A percentile compares a stretch with the other conserved stretches of the same genome.
Conservation (phyloP, 176 grass and related monocot species). For the Aegilops umbellulata region DNA sequence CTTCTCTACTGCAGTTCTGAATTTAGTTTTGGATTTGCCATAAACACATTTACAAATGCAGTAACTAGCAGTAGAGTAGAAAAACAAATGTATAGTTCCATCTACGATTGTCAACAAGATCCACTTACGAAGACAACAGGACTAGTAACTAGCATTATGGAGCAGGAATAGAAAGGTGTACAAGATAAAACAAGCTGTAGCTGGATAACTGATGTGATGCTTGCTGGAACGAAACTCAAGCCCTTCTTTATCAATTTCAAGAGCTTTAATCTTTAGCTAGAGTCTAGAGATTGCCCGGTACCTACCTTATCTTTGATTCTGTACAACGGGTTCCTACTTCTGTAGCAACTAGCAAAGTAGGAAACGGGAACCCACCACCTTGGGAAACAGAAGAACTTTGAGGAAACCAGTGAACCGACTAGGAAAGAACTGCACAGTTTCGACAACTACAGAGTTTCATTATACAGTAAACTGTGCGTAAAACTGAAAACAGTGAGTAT, state of each 20-base stretch:
- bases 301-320: conserved; percentile 16
- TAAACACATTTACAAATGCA: conserved; percentile 13
- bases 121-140: conserved; percentile 9
- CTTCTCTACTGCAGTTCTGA: not conserved
- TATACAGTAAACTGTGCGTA: conserved; percentile 18
- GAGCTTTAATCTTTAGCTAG: conserved; percentile 14
- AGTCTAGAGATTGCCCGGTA: conserved; percentile 13
- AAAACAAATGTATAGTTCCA: conserved; percentile 11
- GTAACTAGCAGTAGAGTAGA: not conserved
- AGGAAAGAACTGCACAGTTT: conserved; percentile 20
- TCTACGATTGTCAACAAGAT: conserved; percentile 2
- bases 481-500: conserved; percentile 9
- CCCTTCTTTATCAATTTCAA: conserved; percentile 27
- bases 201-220: conserved; percentile 21
- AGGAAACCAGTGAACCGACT: not conserved
- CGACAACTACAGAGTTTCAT: conserved; percentile 4
- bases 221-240: conserved; percentile 18
- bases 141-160: conserved; percentile 22
- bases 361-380: conserved; percentile 25
- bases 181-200: conserved; percentile 28
- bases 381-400: conserved; percentile 15
- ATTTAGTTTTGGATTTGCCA: conserved; percentile 4
- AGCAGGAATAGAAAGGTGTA: conserved; percentile 5
- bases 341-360: conserved; percentile 28
- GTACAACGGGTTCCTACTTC: conserved; percentile 14